These are phyloP conservation scores for Plasmodium adleri DNA, from an alignment of 169 alveolate species.

Conservation along the genomic window DNA sequence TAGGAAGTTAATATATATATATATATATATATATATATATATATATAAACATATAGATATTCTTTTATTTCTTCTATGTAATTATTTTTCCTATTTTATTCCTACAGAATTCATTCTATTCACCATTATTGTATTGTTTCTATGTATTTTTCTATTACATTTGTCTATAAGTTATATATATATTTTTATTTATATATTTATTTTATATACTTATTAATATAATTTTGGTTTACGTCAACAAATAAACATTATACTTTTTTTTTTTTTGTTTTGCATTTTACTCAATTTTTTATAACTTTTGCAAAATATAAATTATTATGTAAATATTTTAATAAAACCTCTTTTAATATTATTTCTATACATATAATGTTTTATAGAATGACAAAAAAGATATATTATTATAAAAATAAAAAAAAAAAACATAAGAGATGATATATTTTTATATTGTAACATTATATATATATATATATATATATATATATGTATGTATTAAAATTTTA, in stretches of 20 bases:
- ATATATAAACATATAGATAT: not conserved
- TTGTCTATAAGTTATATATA: no score
- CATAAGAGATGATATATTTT: not conserved
- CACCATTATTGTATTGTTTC: no score
- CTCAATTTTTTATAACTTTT: constrained; percentile 2
- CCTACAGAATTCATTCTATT: not conserved
- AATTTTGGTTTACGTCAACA: no score
- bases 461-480: no score
- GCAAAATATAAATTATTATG: not conserved
- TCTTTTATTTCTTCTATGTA: not conserved
- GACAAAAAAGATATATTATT: not conserved
- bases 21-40: not conserved
- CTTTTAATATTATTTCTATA: not conserved
- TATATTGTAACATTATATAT: not conserved
- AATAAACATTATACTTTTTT: not conserved
- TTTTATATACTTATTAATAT: not conserved
- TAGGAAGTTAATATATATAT: not conserved
- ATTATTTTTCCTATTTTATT: not conserved
- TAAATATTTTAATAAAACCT: not conserved
- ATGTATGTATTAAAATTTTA: no score
- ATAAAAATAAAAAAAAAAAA: not conserved
- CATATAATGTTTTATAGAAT: not conserved
- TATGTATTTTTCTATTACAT: no score
- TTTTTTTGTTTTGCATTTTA: not conserved
- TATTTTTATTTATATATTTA: not conserved